Evolutionary conservation across 306 rosid genomes (phyloP), one percentile per base, ranked within the genome.

Genomic region (Medicago arabica): DNA sequence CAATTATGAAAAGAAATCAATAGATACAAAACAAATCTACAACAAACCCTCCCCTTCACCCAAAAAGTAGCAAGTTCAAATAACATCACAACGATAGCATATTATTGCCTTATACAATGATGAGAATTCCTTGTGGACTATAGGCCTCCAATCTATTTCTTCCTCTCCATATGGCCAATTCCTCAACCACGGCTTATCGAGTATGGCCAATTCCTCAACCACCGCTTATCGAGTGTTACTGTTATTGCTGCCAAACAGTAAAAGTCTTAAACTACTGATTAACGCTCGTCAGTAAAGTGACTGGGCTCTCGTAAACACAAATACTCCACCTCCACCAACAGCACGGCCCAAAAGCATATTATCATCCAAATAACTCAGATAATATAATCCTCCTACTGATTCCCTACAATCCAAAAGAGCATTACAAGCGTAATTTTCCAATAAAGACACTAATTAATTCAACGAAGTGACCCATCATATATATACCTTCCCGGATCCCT

Each of bases 341-440:
- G 98, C 90, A 49, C 97, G 97, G 10, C 98, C 98, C 96, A 94
- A 74, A 76, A 92, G 98, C 96, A 94, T 78, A 73, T 90, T 90
- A 41, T 83, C 81, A 62, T 94, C 98, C 88, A 94, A 78, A 78
- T 89, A 94, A 54, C 97, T 90, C 44, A 94, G 95, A 78, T 94
- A 94, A 68, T 91, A 94, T n/a, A 92, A 88, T 40, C 98, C 98
- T 81, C 96, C 98, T 0, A 92, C 89, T 2, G 90, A 86, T 81
- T 83, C 71, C 85, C 96, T 88, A 74, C 83, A 78, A 46, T 47
- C 74, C 54, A 67, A 61, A 49, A 53, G 69, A 34, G 58, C 57
- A 72, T 76, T 64, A 59, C 11, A 16, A 23, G 11, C 1, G 1
- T 69, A 13, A 54, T 9, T n/a, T 69, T 71, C 66, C 38, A 44